These are phyloP conservation scores for Plantago elongata DNA, from an alignment of 257 asterid genomes.

Conservation along the genomic window DNA sequence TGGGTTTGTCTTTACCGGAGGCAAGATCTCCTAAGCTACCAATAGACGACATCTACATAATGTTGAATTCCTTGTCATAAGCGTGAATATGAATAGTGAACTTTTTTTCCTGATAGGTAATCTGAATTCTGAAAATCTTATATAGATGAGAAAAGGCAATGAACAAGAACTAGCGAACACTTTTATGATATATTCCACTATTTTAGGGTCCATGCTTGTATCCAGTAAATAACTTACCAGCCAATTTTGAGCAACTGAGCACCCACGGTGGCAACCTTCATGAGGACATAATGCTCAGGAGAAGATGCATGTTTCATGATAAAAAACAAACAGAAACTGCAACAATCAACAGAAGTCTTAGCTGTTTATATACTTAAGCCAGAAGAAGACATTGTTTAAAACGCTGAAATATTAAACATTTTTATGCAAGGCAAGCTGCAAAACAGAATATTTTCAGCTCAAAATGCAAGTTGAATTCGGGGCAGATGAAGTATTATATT, in stretches of 20 bases:
- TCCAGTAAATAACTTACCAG: conserved; percentile 48
- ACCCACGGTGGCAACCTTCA: conserved; percentile 85
- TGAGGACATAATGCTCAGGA: conserved; percentile 75
- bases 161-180: too few relatives aligned
- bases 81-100: too few relatives aligned
- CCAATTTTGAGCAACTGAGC: conserved; percentile 95
- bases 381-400: conserved; percentile 15
- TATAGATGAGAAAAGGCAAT: background rate
- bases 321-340: conserved; percentile 82
- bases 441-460: conserved; percentile 6
- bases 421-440: background rate
- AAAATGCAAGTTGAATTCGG: too few relatives aligned
- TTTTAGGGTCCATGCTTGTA: too few relatives aligned
- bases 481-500: too few relatives aligned
- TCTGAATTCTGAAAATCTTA: too few relatives aligned
- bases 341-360: conserved; percentile 20
- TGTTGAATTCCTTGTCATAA: too few relatives aligned
- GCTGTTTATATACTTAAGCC: conserved; percentile 15
- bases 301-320: conserved; percentile 69
- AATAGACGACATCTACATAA: too few relatives aligned
- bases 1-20: too few relatives aligned
- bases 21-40: too few relatives aligned
- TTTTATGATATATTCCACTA: too few relatives aligned
- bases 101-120: too few relatives aligned
- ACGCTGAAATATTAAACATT: conserved; percentile 2